These are phyloP conservation scores for Exophiala alcalophila DNA, from an alignment of 2,329 filamentous ascomycete species.

Conservation along the genomic window DNA sequence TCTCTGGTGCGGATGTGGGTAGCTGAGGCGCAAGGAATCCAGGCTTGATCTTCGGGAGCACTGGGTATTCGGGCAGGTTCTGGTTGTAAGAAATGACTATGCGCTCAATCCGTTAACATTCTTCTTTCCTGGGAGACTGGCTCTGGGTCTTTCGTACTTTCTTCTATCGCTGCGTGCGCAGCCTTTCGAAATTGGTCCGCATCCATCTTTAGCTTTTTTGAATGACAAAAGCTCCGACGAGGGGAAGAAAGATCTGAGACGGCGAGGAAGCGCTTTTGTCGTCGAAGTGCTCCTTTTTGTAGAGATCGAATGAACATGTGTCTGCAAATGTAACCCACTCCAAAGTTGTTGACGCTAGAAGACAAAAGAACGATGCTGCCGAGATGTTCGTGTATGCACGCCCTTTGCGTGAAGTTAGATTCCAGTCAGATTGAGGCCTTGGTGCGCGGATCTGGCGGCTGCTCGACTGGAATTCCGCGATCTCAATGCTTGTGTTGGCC, in stretches of 20 bases:
- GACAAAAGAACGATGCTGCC: neutral
- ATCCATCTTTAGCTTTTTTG: constrained; percentile 59
- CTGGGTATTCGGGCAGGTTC: constrained; percentile 64
- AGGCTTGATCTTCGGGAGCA: constrained; percentile 74
- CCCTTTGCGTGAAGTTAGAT: neutral
- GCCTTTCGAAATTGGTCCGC: constrained; percentile 72
- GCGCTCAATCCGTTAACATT: constrained; percentile 18
- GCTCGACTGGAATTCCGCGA: too few relatives aligned
- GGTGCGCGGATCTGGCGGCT: too few relatives aligned
- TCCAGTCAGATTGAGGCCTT: neutral
- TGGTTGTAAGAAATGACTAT: constrained; percentile 82
- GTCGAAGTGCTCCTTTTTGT: too few relatives aligned
- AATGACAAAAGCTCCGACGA: neutral
- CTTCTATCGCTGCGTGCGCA: constrained; percentile 74
- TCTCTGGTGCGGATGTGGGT: constrained; percentile 63
- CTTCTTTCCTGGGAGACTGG: neutral
- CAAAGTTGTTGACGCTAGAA: neutral
- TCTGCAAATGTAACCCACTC: neutral
- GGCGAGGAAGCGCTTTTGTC: too few relatives aligned
- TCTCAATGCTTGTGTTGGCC: too few relatives aligned
- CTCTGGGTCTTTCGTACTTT: constrained; percentile 57
- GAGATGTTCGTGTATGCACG: neutral
- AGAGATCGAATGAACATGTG: neutral
- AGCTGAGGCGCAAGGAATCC: constrained; percentile 82
- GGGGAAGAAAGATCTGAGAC: neutral